phyloP scores from a whole-genome alignment of 2,329 filamentous ascomycete species.

The Apiospora koreana region DNA sequence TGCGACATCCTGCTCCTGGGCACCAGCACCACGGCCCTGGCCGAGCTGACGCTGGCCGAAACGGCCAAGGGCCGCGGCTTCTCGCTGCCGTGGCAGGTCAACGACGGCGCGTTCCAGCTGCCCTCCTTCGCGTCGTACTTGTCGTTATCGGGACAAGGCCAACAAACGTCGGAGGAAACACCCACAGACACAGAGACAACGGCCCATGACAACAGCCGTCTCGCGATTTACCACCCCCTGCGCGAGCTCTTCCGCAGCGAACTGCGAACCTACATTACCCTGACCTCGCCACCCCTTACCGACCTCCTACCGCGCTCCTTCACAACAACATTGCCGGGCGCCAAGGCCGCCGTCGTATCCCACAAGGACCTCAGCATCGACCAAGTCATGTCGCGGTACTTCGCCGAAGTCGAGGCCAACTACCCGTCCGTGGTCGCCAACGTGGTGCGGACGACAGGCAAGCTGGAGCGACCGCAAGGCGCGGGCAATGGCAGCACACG shows the following conservation, averaged over 20 bases:
- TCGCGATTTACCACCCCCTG: conserved; percentile 72
- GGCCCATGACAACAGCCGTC: conserved; percentile 23
- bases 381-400: conserved; percentile 86
- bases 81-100: conserved; percentile 77
- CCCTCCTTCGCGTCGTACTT: conserved; percentile 19
- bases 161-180: not conserved
- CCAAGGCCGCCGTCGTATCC: conserved; percentile 50
- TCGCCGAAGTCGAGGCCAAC: conserved; percentile 78
- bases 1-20: conserved; percentile 79
- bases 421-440: conserved; percentile 94
- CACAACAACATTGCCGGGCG: conserved; percentile 20
- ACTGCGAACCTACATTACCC: conserved; percentile 66
- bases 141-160: not conserved
- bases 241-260: conserved; percentile 86
- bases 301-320: conserved; percentile 18
- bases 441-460: conserved; percentile 88
- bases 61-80: conserved; percentile 90
- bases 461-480: conserved; percentile 57
- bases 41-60: conserved; percentile 81
- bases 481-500: conserved; percentile 22
- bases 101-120: conserved; percentile 63
- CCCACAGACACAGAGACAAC: not conserved
- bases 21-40: conserved; percentile 84
- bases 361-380: conserved; percentile 86
- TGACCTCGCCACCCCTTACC: conserved; percentile 41